Percentiles rank a stretch among this genome's conserved stretches.
These are phyloP conservation scores for Cystofilobasidium capitatum DNA, from an alignment of 768 basidiomycete species.

Conservation along the genomic window DNA sequence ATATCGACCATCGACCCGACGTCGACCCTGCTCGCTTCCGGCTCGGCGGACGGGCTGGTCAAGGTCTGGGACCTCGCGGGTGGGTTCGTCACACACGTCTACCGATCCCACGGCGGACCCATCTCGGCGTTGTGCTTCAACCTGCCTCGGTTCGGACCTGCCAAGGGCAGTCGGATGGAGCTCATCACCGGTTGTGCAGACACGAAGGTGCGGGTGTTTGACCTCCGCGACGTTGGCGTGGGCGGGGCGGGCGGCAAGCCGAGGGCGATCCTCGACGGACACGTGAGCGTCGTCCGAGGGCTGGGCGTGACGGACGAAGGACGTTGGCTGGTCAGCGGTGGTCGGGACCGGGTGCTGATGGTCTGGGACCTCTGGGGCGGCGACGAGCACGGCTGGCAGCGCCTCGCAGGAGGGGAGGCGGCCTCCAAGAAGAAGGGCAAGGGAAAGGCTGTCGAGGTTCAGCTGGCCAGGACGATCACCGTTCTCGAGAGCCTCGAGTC, in stretches of 20 bases:
- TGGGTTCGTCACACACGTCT: constrained; percentile 85
- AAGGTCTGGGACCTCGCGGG: constrained; percentile 89
- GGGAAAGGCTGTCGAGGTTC: constrained; percentile 36
- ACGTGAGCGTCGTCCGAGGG: constrained; percentile 86
- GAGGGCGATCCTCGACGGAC: constrained; percentile 79
- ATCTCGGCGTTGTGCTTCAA: constrained; percentile 82
- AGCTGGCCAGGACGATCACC: constrained; percentile 64
- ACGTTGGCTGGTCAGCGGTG: constrained; percentile 79
- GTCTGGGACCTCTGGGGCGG: constrained; percentile 69
- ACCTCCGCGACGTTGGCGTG: constrained; percentile 57
- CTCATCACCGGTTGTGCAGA: constrained; percentile 87
- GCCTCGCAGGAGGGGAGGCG: constrained; percentile 43
- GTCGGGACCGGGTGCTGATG: constrained; percentile 82
- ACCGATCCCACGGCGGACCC: constrained; percentile 95
- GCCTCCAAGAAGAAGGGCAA: constrained; percentile 39
- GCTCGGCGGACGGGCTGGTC: constrained; percentile 89
- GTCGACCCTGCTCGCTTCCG: constrained; percentile 79
- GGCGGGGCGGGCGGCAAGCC: constrained; percentile 52
- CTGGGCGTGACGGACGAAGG: constrained; percentile 77
- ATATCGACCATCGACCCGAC: constrained; percentile 52
- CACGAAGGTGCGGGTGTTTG: constrained; percentile 83
- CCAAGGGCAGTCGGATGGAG: constrained; percentile 49
- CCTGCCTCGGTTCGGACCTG: constrained; percentile 48
- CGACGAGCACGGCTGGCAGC: constrained; percentile 33
- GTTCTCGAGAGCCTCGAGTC: constrained; percentile 77